Conservation (phyloP, 164 flowering plant genomes). For the Nymphaea colorata region DNA sequence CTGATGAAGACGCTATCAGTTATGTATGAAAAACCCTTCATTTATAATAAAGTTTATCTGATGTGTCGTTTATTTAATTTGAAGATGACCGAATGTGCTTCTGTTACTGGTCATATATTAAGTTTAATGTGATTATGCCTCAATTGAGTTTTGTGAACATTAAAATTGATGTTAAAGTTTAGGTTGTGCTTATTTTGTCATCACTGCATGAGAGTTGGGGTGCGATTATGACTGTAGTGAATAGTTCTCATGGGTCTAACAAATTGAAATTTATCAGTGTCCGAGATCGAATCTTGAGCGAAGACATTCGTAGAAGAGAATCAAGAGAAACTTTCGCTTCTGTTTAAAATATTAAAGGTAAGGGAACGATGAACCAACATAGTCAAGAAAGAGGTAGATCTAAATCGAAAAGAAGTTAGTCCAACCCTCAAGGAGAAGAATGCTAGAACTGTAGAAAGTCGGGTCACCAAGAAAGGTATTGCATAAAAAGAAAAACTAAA, state of each 20-base stretch:
- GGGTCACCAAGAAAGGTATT: not conserved
- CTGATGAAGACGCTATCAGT: not conserved
- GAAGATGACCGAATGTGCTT: constrained; percentile 1
- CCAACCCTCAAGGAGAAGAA: not conserved
- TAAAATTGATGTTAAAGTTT: not conserved
- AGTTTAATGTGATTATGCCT: not conserved
- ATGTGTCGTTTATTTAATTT: not conserved
- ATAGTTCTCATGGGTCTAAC: not conserved
- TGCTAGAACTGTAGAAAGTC: not conserved
- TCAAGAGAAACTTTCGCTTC: not conserved
- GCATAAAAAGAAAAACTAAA: not conserved
- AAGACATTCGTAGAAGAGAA: not conserved
- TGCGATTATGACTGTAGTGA: not conserved
- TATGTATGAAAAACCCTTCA: not conserved
- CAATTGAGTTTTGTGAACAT: not conserved
- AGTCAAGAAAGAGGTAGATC: not conserved
- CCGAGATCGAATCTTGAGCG: not conserved
- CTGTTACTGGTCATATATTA: not conserved
- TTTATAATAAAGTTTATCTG: not conserved
- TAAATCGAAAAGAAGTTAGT: not conserved
- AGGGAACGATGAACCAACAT: not conserved
- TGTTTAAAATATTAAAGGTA: not conserved
- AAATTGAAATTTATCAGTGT: not conserved
- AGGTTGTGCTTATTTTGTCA: not conserved
- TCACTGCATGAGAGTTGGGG: not conserved